Evolutionary conservation across 352 stramenopile species (phyloP).

Genomic region (Pythium aphanidermatum): DNA sequence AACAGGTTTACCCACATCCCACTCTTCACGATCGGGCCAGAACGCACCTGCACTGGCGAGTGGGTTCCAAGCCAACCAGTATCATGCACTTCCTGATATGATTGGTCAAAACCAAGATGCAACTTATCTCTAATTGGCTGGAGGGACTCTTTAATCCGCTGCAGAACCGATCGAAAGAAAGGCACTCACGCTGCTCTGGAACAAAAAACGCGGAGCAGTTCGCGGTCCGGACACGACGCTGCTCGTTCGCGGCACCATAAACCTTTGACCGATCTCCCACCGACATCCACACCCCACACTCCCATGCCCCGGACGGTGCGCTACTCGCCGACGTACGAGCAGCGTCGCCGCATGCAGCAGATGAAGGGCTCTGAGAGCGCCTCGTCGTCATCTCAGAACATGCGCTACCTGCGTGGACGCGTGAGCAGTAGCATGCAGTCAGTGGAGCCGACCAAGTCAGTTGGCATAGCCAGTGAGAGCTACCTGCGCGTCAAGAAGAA

Average conservation of each 20-base stretch:
- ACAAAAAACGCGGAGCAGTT: neutral
- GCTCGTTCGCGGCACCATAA: neutral
- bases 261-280: neutral
- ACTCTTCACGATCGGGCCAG: constrained; percentile 11
- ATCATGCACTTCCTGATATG: neutral
- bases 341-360: constrained; percentile 12
- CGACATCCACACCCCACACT: neutral
- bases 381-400: neutral
- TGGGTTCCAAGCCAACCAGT: too few species aligned
- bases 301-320: constrained; percentile 17
- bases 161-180: too few species aligned
- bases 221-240: neutral
- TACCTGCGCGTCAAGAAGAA: constrained; percentile 60
- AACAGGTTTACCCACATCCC: constrained; percentile 5
- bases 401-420: constrained; percentile 16
- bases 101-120: constrained; percentile 26
- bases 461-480: constrained; percentile 31
- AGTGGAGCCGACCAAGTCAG: neutral
- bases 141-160: neutral
- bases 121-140: constrained; percentile 11
- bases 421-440: constrained; percentile 16
- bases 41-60: constrained; percentile 5
- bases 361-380: neutral
- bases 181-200: too few species aligned
- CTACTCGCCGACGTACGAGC: constrained; percentile 17